Evolutionary conservation across 2,329 filamentous ascomycete species (phyloP), one percentile per base, ranked within the genome.

Genomic region (Didymella segeticola): DNA sequence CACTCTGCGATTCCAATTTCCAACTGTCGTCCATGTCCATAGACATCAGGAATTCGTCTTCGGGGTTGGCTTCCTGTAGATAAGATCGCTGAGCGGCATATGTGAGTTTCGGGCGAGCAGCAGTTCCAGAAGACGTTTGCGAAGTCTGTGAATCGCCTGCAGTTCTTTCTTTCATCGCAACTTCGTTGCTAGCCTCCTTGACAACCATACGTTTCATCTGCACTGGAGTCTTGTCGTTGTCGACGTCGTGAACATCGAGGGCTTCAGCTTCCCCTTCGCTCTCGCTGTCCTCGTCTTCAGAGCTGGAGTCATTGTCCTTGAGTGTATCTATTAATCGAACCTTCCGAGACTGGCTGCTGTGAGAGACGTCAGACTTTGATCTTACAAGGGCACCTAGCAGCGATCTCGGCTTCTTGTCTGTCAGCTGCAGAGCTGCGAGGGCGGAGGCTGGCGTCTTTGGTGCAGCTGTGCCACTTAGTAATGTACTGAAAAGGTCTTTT

Each of bases 61-160:
- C 78, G 3, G 78, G 63, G 23, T 73, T 77, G 37, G 77, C 67
- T 57, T 86, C 83, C 59, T 81, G 78, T n/a, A 87, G 71, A 56
- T 86, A 85, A 2, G 85, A 86, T 38, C 85, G 79, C 58, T 83
- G 78, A 30, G 80, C 80, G 12, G 82, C 82, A 68, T 88, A 88
- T 2, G 86, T 88, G 36, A 84, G 73, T 60, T 75, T 82, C 4
- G 78, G 73, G 2, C 77, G 59, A 31, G 49, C 56, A 15, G 62
- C 49, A 53, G 59, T 31, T 19, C 58, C 59, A 26, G 62, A 42
- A 9, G 60, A 43, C 11, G 41, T 49, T 17, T 71, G 66, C 9
- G 68, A 72, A 10, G 66, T 53, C 43, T 74, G 70, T 11, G 68
- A 71, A 22, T 68, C 63, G 19, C 38, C 33, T 6, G 56, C 48